Evolutionary conservation across 371 early-diverging fungal species (phyloP), one percentile per base, ranked within the genome.

Genomic region (Mucor saturninus): DNA sequence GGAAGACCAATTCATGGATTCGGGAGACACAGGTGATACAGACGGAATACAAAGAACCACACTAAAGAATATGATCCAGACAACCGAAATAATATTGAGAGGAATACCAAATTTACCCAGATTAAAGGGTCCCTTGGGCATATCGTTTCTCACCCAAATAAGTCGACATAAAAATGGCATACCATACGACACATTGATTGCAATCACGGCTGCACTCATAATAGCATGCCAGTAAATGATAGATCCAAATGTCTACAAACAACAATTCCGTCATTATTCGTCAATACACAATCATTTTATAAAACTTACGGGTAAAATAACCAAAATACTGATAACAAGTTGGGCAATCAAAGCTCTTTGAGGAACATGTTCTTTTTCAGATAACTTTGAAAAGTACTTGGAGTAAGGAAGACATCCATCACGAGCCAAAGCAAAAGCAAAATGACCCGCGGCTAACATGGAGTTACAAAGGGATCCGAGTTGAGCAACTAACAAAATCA

Each of bases 1-100:
- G 14, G 68, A 62, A 5, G 74, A 54, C 62, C 65, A 74, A 39
- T 74, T 74, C 71, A 74, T 71, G 2, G 60, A 54, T n/a, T 59
- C 64, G 3, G 74, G 42, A 5, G 35, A 30, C 1, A 74, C 71
- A 29, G 72, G 72, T 9, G 38, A 56, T 11, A 52, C 14, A 4
- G 60, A 52, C 7, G 72, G 75, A 28, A 75, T 63, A 54, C 64
- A 72, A 10, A 75, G 62, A 35, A 75, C 61, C 39, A 75, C 54
- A 8, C 59, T 51, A 56, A 75, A 66, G 40, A 75, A 72, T 11
- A 53, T 37, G 7, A 64, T 61, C 76, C 76, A 75, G 14, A 67
- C 15, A 37, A 75, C 37, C 13, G 67, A 65, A 37, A 75, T 62
- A 30, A 67, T 7, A 38, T 75, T 75, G 29, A 75, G 43, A 1